Evolutionary conservation across 2,329 filamentous ascomycete genomes (phyloP).

Genomic region (Aspergillus pseudotamarii): DNA sequence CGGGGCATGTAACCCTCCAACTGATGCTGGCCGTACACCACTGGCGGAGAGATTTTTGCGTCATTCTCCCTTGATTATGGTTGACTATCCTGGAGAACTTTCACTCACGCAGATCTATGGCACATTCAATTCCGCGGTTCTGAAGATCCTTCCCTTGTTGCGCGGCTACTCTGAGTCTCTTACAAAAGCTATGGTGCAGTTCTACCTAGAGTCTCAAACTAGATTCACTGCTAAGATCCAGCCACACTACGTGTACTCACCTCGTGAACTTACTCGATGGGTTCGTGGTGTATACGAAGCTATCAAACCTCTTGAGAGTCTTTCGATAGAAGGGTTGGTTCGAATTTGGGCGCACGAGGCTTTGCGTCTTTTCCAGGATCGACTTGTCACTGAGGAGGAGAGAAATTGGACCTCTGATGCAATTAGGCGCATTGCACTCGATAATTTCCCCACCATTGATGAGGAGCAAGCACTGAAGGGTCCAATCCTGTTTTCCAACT

Average conservation of each 20-base stretch:
- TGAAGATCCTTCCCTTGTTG: slow-evolving; percentile 95
- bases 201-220: slow-evolving; percentile 93
- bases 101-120: slow-evolving; percentile 97
- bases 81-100: slow-evolving; percentile 95
- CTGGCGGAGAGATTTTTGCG: slow-evolving; percentile 92
- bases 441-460: slow-evolving; percentile 94
- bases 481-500: slow-evolving; percentile 98
- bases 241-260: slow-evolving; percentile 98
- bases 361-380: slow-evolving; percentile 92
- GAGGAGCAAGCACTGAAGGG: slow-evolving; percentile 85
- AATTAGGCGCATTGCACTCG: slow-evolving; percentile 80
- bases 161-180: slow-evolving; percentile 92
- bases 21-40: slow-evolving; percentile 92
- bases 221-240: slow-evolving; percentile 96
- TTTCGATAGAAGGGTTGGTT: slow-evolving; percentile 87
- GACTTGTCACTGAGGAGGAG: slow-evolving; percentile 91
- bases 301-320: slow-evolving; percentile 83
- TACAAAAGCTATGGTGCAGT: slow-evolving; percentile 95
- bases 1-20: slow-evolving; percentile 96
- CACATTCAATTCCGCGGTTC: slow-evolving; percentile 92
- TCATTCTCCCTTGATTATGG: slow-evolving; percentile 98
- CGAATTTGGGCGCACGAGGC: slow-evolving; percentile 99
- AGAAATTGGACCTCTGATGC: slow-evolving; percentile 92
- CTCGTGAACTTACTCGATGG: slow-evolving; percentile 97
- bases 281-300: slow-evolving; percentile 97